A percentile compares a stretch with the other conserved stretches of the same genome.
These are phyloP conservation scores for Pythium biforme DNA, from an alignment of 352 stramenopile genomes.

Conservation along the genomic window DNA sequence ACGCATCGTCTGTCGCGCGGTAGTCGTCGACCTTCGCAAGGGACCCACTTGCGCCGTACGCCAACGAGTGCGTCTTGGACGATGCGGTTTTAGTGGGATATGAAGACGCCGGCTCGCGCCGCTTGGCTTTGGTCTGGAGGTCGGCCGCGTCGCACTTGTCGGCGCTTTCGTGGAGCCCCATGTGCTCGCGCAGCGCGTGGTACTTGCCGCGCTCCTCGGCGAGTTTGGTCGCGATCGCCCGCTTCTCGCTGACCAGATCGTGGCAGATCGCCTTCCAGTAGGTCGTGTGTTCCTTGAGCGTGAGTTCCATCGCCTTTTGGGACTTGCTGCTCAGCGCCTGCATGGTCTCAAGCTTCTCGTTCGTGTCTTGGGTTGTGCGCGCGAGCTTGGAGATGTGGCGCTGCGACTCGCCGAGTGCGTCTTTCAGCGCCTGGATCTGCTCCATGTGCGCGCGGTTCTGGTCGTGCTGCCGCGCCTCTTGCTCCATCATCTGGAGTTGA, in stretches of 20 bases:
- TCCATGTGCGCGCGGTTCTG: slow-evolving; percentile 24
- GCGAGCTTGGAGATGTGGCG: slow-evolving; percentile 21
- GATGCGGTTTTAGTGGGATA: neutral
- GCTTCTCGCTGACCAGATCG: slow-evolving; percentile 29
- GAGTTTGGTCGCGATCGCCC: slow-evolving; percentile 22
- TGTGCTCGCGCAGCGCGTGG: slow-evolving; percentile 26
- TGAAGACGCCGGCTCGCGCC: neutral
- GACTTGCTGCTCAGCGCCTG: slow-evolving; percentile 21
- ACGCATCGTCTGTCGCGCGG: neutral
- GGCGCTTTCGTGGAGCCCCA: slow-evolving; percentile 21
- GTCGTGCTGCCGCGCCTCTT: slow-evolving; percentile 25
- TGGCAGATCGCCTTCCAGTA: slow-evolving; percentile 32
- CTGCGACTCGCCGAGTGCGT: slow-evolving; percentile 21
- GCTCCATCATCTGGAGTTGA: slow-evolving; percentile 28
- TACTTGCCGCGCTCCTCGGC: slow-evolving; percentile 28
- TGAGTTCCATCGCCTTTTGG: slow-evolving; percentile 28
- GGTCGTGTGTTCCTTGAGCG: slow-evolving; percentile 25
- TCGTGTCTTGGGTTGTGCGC: slow-evolving; percentile 23
- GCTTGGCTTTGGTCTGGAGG: neutral
- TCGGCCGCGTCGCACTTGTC: slow-evolving; percentile 10
- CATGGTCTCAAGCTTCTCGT: slow-evolving; percentile 22
- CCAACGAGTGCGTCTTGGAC: neutral
- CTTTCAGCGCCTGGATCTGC: slow-evolving; percentile 23
- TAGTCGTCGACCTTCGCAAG: neutral
- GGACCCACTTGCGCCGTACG: neutral